Base-by-base conservation (phyloP, 257 asterid genomes). In the Vinca minor region DNA sequence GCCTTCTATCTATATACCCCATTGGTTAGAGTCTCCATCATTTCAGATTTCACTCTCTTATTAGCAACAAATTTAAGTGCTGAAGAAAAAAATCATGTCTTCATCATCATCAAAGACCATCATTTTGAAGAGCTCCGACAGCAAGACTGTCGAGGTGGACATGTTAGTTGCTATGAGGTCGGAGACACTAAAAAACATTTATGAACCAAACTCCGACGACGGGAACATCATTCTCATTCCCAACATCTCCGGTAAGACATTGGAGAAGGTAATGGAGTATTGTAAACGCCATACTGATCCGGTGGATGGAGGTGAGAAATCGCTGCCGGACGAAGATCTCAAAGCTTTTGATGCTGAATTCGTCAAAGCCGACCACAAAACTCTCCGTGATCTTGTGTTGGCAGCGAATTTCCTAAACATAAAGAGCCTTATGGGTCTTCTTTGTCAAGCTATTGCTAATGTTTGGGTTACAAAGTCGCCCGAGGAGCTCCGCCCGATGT, bases 401-500 rank as follows among this genome's bases (percentile, higher is more conserved):
- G 18, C 55, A 15, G 55, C 18, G 17, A 48, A 48, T 18, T 48
- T 15, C 21, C 55, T 48, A 13, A 18, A 48, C 21, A 48, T 48
- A 0, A 48, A 48, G 55, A 48, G 55, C 15, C 21, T 48, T 20
- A 20, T 48, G 1, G 55, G 21, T 12, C 55, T 48, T 7, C 17
- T 25, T 18, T 48, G 55, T 15, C 55, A 48, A 48, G 21, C 55
- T 15, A 25, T 48, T 20, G 55, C 55, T 48, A 25, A 48, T 8
- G 21, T 48, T 20, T 15, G 17, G 15, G 21, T 15, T 5, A 25
- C 23, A 9, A 48, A 48, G 55, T 15, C 55, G 2, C 55, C 55
- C 17, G 55, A 65, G 70, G 70, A 65, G 20, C 34, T 65, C 18
- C 48, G 70, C 52, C 38, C 20, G 70, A 52, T 34, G 11, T 65